Percentiles rank a stretch among this genome's conserved stretches.
Evolutionary conservation across 805 yeast species (phyloP).

Genomic region (Yarrowia divulgata): DNA sequence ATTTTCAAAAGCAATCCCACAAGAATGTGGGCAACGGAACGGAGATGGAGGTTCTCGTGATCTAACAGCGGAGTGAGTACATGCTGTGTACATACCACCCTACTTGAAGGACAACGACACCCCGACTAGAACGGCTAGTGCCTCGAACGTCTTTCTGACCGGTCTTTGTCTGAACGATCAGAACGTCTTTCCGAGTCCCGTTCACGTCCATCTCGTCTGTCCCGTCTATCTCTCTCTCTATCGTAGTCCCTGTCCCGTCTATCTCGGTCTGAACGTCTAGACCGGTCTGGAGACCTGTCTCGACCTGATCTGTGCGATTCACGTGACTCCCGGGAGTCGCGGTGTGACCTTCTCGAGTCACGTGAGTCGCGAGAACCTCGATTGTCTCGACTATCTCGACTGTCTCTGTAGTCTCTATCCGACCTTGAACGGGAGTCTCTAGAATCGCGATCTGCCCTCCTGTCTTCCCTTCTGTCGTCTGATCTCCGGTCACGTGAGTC

Average conservation of each 20-base stretch:
- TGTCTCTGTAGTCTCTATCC: background rate
- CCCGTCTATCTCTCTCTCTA: background rate
- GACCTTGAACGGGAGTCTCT: background rate
- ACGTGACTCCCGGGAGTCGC: background rate
- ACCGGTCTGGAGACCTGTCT: conserved; percentile 7
- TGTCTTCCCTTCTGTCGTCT: conserved; percentile 24
- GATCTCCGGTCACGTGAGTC: too few relatives aligned
- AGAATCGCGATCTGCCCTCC: background rate
- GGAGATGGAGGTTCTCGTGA: too few relatives aligned
- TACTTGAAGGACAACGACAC: too few relatives aligned
- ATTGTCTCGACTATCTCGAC: background rate
- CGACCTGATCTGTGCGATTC: background rate
- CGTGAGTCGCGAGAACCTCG: background rate
- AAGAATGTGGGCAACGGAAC: conserved; percentile 3
- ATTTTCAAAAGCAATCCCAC: background rate
- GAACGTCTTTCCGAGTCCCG: conserved; percentile 4
- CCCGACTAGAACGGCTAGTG: background rate
- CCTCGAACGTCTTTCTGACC: background rate
- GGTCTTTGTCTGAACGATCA: conserved; percentile 4
- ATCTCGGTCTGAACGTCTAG: background rate
- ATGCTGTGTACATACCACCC: too few relatives aligned
- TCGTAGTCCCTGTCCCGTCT: background rate
- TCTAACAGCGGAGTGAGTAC: too few relatives aligned
- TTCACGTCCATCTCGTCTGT: background rate
- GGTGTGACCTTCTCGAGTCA: conserved; percentile 3